phyloP scores from a whole-genome alignment of 164 flowering plant species.

The Litsea cubeba region DNA sequence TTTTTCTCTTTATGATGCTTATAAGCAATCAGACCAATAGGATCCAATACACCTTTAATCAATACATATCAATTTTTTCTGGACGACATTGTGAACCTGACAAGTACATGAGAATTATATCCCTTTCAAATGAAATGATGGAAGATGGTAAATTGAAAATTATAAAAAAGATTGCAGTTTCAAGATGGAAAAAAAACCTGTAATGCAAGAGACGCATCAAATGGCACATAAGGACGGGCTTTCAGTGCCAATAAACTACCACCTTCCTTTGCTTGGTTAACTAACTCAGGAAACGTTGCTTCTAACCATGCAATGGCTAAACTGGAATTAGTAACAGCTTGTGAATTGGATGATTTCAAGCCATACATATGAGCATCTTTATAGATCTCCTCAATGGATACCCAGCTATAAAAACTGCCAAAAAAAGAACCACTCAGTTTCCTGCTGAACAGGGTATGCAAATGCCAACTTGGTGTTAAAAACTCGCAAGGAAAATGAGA shows the following conservation, averaged over 20 bases:
- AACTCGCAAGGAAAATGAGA: neutral
- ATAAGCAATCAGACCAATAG: too few species aligned
- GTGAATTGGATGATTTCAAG: constrained; percentile 51
- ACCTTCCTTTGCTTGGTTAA: constrained; percentile 31
- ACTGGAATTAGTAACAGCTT: constrained; percentile 62
- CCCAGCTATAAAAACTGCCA: constrained; percentile 67
- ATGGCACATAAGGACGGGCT: constrained; percentile 64
- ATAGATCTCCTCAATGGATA: constrained; percentile 67
- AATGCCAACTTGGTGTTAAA: neutral
- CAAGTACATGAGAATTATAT: too few species aligned
- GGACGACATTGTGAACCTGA: too few species aligned
- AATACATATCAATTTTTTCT: too few species aligned
- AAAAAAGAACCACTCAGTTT: constrained; percentile 4
- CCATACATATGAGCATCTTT: constrained; percentile 77
- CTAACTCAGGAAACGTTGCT: constrained; percentile 79
- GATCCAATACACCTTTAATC: too few species aligned
- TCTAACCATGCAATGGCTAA: constrained; percentile 92
- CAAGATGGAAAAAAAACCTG: constrained; percentile 44
- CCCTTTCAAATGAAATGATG: too few species aligned
- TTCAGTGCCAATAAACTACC: constrained; percentile 34
- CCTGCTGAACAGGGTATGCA: neutral
- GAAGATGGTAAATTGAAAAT: too few species aligned
- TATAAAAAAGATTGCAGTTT: too few species aligned
- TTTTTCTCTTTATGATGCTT: too few species aligned
- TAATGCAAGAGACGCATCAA: constrained; percentile 72